Base-by-base conservation (phyloP, 257 asterid genomes). In the Solanum ossicruentum region DNA sequence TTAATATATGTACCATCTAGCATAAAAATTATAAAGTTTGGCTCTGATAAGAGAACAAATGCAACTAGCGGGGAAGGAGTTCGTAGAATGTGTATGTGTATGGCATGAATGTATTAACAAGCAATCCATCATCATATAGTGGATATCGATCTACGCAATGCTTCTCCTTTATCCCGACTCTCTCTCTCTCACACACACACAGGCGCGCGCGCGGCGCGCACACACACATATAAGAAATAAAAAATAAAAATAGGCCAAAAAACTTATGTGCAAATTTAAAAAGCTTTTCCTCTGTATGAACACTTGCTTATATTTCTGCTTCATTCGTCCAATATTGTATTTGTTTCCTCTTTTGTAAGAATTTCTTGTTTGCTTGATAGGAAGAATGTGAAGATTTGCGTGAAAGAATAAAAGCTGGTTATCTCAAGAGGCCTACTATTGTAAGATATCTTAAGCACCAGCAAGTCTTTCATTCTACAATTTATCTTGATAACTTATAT, bases 361-460 rank as follows among this genome's bases (percentile, higher is more conserved):
- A 49, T 67, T 81, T 87, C 84, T 81, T 75, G 12, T 36, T 49
- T 84, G 85, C 85, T 18, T 87, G 87, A 77, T 93, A 96, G 98
- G 99, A 90, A 88, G 99, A 96, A 89, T 89, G 95, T 67, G 92
- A 91, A 88, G 32, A 28, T 28, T 28, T 28, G 32, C 32, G 32
- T 28, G 32, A 28, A 28, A 28, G 32, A 28, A 28, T 28, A 28
- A 28, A 28, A 28, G 32, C 32, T 28, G 0, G 32, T 28, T 28
- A 28, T 28, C 32, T 28, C 32, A 28, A 28, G 32, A 28, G 32
- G 32, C 3, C 32, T 28, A 28, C 32, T 28, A 3, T 28, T 28
- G 32, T 28, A 28, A 28, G 32, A 28, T 28, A 28, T 28, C 32
- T 28, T 28, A 28, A 28, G 32, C 32, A 28, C 32, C 32, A 28